phyloP scores from a whole-genome alignment of 2,329 filamentous ascomycete genomes.

The Lizonia empirigonia region DNA sequence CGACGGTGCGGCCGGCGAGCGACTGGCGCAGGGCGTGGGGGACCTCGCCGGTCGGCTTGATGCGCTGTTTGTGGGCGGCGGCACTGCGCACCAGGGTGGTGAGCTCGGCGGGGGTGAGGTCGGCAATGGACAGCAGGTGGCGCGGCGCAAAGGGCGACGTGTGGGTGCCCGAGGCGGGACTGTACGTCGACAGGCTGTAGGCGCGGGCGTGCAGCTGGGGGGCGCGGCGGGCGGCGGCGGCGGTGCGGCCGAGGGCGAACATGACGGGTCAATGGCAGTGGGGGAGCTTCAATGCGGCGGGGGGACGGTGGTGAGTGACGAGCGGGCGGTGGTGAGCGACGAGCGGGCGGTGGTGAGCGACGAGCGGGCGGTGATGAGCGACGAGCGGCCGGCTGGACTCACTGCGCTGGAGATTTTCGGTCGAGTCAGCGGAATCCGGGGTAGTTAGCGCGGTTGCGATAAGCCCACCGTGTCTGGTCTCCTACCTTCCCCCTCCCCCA shows the following conservation, averaged over 20 bases:
- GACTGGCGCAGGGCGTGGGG: conserved; percentile 65
- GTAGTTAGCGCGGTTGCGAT: too few species aligned
- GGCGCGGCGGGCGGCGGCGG: conserved; percentile 40
- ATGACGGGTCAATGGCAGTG: conserved; percentile 29
- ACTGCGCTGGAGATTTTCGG: too few species aligned
- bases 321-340: conserved; percentile 1
- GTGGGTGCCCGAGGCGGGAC: conserved; percentile 47
- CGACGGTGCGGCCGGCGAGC: conserved; percentile 78
- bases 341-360: too few species aligned
- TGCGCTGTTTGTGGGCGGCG: conserved; percentile 71
- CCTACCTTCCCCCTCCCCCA: too few species aligned
- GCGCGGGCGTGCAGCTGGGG: conserved; percentile 34
- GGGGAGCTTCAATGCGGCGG: neutral
- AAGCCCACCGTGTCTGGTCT: too few species aligned
- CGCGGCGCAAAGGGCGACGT: conserved; percentile 70
- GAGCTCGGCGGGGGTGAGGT: conserved; percentile 81
- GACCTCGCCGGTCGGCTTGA: conserved; percentile 69
- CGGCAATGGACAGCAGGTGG: conserved; percentile 89
- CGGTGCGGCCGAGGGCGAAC: conserved; percentile 39
- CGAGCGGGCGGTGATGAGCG: too few species aligned
- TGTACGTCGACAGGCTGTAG: conserved; percentile 31
- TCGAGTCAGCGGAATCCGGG: too few species aligned
- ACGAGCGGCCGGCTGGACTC: too few species aligned
- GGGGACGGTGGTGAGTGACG: neutral
- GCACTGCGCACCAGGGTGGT: conserved; percentile 83